A percentile compares a stretch with the other conserved stretches of the same genome.
Conservation (phyloP, 768 basidiomycete genomes). For the Holtermannia corniformis region DNA sequence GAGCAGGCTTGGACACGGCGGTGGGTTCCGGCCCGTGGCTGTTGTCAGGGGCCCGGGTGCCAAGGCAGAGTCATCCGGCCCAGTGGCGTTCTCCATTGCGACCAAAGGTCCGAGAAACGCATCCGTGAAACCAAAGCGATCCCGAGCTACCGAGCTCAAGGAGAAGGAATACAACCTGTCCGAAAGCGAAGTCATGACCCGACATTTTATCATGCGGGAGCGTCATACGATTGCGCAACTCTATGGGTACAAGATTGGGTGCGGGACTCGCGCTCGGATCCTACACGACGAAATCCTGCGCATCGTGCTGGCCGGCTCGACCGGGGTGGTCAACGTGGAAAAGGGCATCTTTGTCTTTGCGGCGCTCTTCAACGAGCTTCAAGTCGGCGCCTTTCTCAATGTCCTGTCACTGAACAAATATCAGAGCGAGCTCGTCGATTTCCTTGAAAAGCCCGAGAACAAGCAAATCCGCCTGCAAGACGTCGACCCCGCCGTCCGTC, state of each 20-base stretch:
- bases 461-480: slow-evolving; percentile 49
- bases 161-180: neutral
- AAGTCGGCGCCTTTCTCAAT: slow-evolving; percentile 48
- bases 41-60: too few relatives aligned
- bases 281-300: slow-evolving; percentile 12
- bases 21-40: too few relatives aligned
- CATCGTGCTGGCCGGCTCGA: slow-evolving; percentile 12
- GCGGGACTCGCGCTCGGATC: slow-evolving; percentile 52
- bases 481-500: slow-evolving; percentile 27
- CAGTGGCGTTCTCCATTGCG: too few relatives aligned
- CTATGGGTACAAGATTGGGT: slow-evolving; percentile 66
- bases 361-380: slow-evolving; percentile 57
- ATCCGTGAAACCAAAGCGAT: too few relatives aligned
- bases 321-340: slow-evolving; percentile 42
- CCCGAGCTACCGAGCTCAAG: neutral
- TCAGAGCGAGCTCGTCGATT: slow-evolving; percentile 51
- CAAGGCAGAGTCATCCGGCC: too few relatives aligned
- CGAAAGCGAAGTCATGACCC: slow-evolving; percentile 3
- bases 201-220: slow-evolving; percentile 59
- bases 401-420: slow-evolving; percentile 43
- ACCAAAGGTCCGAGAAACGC: too few relatives aligned
- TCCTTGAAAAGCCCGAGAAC: slow-evolving; percentile 49
- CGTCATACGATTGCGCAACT: slow-evolving; percentile 59
- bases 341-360: slow-evolving; percentile 52
- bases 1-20: too few relatives aligned